Evolutionary conservation across 768 basidiomycete species (phyloP).

Genomic region (Chalciporus chontae): DNA sequence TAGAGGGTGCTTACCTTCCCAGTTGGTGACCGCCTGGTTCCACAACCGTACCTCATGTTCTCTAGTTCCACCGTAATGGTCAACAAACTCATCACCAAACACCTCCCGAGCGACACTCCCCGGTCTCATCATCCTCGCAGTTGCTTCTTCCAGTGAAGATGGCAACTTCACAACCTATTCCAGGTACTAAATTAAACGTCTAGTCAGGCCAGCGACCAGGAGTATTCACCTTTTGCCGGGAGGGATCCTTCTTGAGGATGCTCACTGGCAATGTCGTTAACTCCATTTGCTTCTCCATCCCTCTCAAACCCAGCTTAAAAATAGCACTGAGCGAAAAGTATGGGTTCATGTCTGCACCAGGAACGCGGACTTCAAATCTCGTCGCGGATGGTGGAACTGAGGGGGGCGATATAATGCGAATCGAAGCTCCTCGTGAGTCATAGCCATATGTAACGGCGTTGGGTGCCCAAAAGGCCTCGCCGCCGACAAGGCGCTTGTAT

Average conservation of each 20-base stretch:
- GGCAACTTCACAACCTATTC: slow-evolving; percentile 71
- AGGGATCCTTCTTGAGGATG: slow-evolving; percentile 27
- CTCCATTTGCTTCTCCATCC: slow-evolving; percentile 72
- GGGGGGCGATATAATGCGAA: slow-evolving; percentile 91
- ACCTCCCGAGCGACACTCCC: slow-evolving; percentile 83
- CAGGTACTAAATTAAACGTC: neutral
- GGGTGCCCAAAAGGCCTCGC: slow-evolving; percentile 93
- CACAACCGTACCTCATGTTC: slow-evolving; percentile 84
- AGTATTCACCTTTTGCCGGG: slow-evolving; percentile 59
- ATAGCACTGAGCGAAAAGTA: slow-evolving; percentile 87
- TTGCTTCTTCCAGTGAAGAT: slow-evolving; percentile 74
- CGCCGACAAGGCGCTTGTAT: slow-evolving; percentile 94
- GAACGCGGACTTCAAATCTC: slow-evolving; percentile 88
- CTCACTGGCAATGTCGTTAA: slow-evolving; percentile 72
- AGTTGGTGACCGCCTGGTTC: slow-evolving; percentile 88
- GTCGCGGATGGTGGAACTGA: slow-evolving; percentile 79
- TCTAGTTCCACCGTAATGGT: slow-evolving; percentile 94
- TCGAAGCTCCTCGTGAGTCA: slow-evolving; percentile 88
- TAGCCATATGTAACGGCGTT: slow-evolving; percentile 93
- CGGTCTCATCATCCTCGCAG: slow-evolving; percentile 70
- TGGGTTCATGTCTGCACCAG: slow-evolving; percentile 97
- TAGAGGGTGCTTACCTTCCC: slow-evolving; percentile 70
- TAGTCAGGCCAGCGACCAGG: slow-evolving; percentile 7
- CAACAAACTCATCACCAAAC: slow-evolving; percentile 87
- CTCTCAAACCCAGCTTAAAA: slow-evolving; percentile 82